A percentile compares a stretch with the other conserved stretches of the same genome.
These are phyloP conservation scores for Platanthera guangdongensis DNA, from an alignment of 106 monocot species.

Conservation along the genomic window DNA sequence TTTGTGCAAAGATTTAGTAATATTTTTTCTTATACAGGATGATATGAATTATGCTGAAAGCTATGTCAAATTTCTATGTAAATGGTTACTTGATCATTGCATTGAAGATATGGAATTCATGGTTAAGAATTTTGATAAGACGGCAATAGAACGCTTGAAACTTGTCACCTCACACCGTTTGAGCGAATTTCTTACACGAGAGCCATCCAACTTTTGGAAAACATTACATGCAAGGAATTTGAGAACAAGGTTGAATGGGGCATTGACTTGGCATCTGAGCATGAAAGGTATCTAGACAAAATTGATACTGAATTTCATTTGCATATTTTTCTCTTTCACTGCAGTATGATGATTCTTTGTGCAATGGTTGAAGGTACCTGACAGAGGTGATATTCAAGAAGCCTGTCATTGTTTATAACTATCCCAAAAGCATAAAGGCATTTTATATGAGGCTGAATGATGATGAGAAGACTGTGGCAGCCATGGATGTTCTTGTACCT, in stretches of 20 bases:
- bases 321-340: neutral
- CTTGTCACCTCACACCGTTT: conserved; percentile 51
- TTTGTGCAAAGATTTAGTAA: neutral
- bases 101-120: conserved; percentile 66
- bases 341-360: conserved; percentile 5
- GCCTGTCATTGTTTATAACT: conserved; percentile 73
- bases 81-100: conserved; percentile 64
- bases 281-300: conserved; percentile 12
- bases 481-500: conserved; percentile 85
- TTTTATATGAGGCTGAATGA: conserved; percentile 79
- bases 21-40: conserved; percentile 31
- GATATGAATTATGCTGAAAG: conserved; percentile 67
- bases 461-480: conserved; percentile 62
- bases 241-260: conserved; percentile 73
- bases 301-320: neutral
- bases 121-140: conserved; percentile 48
- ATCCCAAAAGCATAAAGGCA: conserved; percentile 68
- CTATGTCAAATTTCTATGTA: conserved; percentile 57
- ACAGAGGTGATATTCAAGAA: conserved; percentile 74
- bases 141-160: conserved; percentile 50
- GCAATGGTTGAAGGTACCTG: conserved; percentile 45
- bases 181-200: conserved; percentile 55
- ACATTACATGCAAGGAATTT: conserved; percentile 53
- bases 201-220: conserved; percentile 38
- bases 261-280: conserved; percentile 44